Evolutionary conservation across 805 yeast genomes (phyloP).

Genomic region (Hanseniaspora lachancei): DNA sequence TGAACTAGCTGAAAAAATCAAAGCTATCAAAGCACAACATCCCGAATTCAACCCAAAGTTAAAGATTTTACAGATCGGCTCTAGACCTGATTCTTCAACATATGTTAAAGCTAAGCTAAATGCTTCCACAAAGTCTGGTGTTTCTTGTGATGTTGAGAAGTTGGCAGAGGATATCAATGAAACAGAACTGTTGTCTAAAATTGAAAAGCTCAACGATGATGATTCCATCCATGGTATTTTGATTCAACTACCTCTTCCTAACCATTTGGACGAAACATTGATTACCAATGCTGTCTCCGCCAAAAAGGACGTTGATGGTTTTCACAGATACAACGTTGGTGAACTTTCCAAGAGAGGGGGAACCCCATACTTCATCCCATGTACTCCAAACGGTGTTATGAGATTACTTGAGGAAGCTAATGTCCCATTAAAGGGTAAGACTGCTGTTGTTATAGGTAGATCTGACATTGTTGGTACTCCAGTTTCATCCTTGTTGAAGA

Average conservation of each 20-base stretch:
- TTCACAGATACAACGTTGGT: constrained; percentile 65
- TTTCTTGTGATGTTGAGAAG: constrained; percentile 46
- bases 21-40: constrained; percentile 26
- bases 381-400: constrained; percentile 75
- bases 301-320: constrained; percentile 72
- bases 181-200: constrained; percentile 40
- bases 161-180: constrained; percentile 47
- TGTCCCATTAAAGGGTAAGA: constrained; percentile 45
- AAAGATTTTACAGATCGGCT: constrained; percentile 65
- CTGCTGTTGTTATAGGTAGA: constrained; percentile 76
- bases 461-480: constrained; percentile 81
- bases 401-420: constrained; percentile 46
- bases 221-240: constrained; percentile 54
- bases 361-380: constrained; percentile 57
- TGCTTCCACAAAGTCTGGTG: constrained; percentile 61
- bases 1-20: constrained; percentile 31
- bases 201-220: constrained; percentile 46
- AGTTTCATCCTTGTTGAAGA: constrained; percentile 54
- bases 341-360: constrained; percentile 66
- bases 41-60: constrained; percentile 52
- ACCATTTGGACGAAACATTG: constrained; percentile 51
- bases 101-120: constrained; percentile 69
- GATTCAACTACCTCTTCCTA: constrained; percentile 67
- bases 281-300: constrained; percentile 55
- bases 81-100: constrained; percentile 65